Conservation (phyloP, 1,284 basidiomycete species). For the Rhodotorula sp. region DNA sequence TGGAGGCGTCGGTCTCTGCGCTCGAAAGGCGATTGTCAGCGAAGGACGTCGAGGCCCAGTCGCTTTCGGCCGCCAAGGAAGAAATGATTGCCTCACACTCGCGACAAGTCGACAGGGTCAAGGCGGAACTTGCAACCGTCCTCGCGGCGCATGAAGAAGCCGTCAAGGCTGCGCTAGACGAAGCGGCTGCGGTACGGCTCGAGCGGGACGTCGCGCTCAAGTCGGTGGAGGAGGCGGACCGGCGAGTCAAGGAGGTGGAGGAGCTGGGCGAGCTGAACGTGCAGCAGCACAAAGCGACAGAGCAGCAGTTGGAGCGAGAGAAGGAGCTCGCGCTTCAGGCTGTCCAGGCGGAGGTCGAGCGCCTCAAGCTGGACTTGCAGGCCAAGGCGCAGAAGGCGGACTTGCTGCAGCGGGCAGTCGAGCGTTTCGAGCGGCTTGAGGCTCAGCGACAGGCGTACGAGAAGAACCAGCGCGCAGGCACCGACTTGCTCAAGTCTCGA, state of each 20-base stretch:
- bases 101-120: constrained; percentile 14
- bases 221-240: constrained; percentile 11
- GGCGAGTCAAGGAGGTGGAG: constrained; percentile 22
- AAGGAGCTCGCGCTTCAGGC: constrained; percentile 14
- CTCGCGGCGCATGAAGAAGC: background rate
- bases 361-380: background rate
- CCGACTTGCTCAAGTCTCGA: constrained; percentile 23
- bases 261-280: constrained; percentile 12
- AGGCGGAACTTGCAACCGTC: constrained; percentile 17
- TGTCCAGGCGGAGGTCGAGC: background rate
- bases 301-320: constrained; percentile 12
- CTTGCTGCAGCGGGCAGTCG: constrained; percentile 2
- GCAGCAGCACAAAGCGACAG: constrained; percentile 1
- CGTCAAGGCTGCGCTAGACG: constrained; percentile 6
- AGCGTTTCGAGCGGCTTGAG: constrained; percentile 5
- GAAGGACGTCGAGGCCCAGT: constrained; percentile 5
- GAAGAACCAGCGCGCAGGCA: constrained; percentile 4
- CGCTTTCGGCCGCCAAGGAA: background rate
- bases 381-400: background rate
- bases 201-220: constrained; percentile 23
- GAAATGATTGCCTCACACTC: constrained; percentile 16
- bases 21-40: constrained; percentile 1
- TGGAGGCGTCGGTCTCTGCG: background rate
- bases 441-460: constrained; percentile 4
- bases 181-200: background rate